phyloP scores from a whole-genome alignment of 495 filamentous ascomycete genomes.

The Neurospora sp. region DNA sequence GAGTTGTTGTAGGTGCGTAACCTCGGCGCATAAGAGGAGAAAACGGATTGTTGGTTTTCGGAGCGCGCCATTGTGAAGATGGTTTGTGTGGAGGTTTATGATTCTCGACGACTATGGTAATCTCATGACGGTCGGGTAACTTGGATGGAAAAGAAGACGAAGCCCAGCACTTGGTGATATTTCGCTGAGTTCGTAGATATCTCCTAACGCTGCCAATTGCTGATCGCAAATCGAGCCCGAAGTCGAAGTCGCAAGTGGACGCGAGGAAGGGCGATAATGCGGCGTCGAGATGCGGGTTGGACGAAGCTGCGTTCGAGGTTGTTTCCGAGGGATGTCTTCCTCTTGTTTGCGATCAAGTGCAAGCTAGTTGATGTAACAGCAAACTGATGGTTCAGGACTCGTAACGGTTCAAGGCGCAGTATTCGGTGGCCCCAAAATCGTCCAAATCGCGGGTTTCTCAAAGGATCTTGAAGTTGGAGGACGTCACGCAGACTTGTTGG shows the following conservation, averaged over 20 bases:
- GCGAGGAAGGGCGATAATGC: background rate
- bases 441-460: background rate
- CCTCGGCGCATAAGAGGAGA: constrained; percentile 85
- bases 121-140: constrained; percentile 4
- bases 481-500: background rate
- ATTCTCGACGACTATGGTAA: constrained; percentile 4
- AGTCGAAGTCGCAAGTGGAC: background rate
- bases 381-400: background rate
- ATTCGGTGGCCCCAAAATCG: background rate
- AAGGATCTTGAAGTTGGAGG: background rate
- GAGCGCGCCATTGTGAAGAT: constrained; percentile 30
- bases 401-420: background rate
- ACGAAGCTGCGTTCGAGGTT: background rate
- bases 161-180: background rate
- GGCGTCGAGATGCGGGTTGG: background rate
- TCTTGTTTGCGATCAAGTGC: background rate
- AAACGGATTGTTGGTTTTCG: constrained; percentile 64
- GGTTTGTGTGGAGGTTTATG: background rate
- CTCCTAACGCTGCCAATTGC: background rate
- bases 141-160: background rate
- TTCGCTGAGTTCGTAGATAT: background rate
- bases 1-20: constrained; percentile 88
- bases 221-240: background rate
- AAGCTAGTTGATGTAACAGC: background rate
- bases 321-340: background rate